phyloP scores from a whole-genome alignment of 1,284 basidiomycete genomes.

The Ganoderma lucidum region DNA sequence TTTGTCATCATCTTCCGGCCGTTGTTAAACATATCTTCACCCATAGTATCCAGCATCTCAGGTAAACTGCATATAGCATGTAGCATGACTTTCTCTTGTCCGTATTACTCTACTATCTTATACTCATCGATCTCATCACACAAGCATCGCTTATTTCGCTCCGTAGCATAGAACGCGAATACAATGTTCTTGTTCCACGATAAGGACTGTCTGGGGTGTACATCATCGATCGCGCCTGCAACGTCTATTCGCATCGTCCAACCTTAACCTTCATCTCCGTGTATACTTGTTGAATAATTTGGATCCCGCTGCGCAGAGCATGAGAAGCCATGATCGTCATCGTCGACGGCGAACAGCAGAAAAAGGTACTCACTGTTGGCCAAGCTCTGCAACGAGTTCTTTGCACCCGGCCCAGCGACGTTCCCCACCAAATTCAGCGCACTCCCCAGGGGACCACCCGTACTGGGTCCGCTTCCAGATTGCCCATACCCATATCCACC shows the following conservation, averaged over 20 bases:
- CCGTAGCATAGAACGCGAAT: constrained; percentile 5
- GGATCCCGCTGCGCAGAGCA: constrained; percentile 21
- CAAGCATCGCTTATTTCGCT: not conserved
- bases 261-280: constrained; percentile 13
- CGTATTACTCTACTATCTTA: constrained; percentile 5
- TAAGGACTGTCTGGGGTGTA: not conserved
- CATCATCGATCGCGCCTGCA: constrained; percentile 7
- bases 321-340: not conserved
- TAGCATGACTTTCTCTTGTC: constrained; percentile 5
- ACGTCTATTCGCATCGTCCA: not conserved
- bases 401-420: constrained; percentile 30
- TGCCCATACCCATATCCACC: not conserved
- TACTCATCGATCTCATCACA: constrained; percentile 2
- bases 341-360: not conserved
- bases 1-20: not conserved
- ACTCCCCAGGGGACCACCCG: constrained; percentile 31
- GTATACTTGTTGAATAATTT: constrained; percentile 33
- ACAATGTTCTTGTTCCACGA: constrained; percentile 4
- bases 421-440: constrained; percentile 32
- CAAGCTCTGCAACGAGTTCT: constrained; percentile 34
- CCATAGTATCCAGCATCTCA: constrained; percentile 3
- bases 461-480: not conserved
- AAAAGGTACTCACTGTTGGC: constrained; percentile 34
- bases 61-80: constrained; percentile 8
- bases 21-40: constrained; percentile 4